A percentile compares a stretch with the other conserved stretches of the same genome.
Evolutionary conservation across 2,329 filamentous ascomycete species (phyloP).

Genomic region (Nemania bipapillata): DNA sequence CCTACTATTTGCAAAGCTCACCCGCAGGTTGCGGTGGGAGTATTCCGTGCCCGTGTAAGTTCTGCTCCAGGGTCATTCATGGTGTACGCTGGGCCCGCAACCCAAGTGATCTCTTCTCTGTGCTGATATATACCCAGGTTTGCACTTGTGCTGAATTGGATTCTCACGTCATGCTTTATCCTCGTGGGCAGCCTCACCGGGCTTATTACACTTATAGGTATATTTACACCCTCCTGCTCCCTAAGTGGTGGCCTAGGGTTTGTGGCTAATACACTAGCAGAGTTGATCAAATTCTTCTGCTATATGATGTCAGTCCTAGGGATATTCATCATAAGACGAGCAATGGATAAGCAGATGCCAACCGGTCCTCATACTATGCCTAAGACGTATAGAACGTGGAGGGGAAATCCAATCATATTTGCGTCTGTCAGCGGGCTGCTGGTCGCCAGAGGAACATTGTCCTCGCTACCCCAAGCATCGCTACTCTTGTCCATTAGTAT

Average conservation of each 20-base stretch:
- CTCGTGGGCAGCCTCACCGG: constrained; percentile 44
- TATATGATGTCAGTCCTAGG: constrained; percentile 46
- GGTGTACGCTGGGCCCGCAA: constrained; percentile 1
- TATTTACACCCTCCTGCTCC: constrained; percentile 20
- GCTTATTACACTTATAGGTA: constrained; percentile 47
- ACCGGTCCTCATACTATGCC: constrained; percentile 36
- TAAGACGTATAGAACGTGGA: constrained; percentile 46
- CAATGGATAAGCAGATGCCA: constrained; percentile 34
- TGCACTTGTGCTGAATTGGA: constrained; percentile 42
- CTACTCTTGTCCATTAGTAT: constrained; percentile 47
- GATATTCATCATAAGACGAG: constrained; percentile 44
- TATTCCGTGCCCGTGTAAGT: constrained; percentile 38
- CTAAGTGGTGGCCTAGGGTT: constrained; percentile 9
- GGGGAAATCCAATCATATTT: constrained; percentile 46
- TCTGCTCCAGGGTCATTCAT: constrained; percentile 33
- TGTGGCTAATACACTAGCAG: constrained; percentile 39
- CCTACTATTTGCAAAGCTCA: constrained; percentile 42
- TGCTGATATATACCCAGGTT: constrained; percentile 38
- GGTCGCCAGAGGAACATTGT: constrained; percentile 47
- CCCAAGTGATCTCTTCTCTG: constrained; percentile 1
- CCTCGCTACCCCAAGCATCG: constrained; percentile 47
- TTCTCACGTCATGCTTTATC: constrained; percentile 45
- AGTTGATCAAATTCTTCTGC: constrained; percentile 46
- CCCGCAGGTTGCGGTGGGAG: constrained; percentile 41
- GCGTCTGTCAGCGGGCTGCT: constrained; percentile 45